A percentile compares a stretch with the other conserved stretches of the same genome.
Conservation (phyloP, 495 filamentous ascomycete genomes). For the Xylaria castorea region DNA sequence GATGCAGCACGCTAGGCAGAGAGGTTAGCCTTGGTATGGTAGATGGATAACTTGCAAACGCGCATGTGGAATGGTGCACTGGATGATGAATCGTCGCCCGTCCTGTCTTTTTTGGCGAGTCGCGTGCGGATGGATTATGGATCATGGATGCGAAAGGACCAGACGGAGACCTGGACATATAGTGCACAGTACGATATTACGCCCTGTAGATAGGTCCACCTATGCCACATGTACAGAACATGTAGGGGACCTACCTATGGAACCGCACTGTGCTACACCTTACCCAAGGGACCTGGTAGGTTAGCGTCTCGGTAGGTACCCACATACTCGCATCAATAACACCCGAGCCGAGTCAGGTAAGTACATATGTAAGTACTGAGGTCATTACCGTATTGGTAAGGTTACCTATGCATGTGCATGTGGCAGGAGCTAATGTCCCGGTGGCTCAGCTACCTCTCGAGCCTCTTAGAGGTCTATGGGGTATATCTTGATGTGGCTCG, state of each 20-base stretch:
- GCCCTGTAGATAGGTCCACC: background rate
- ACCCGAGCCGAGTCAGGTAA: background rate
- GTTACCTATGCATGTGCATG: too few relatives aligned
- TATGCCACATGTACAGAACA: background rate
- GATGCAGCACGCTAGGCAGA: background rate
- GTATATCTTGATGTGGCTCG: constrained; percentile 8
- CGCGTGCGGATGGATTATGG: constrained; percentile 1
- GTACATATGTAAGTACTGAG: too few relatives aligned
- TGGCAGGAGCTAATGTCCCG: background rate
- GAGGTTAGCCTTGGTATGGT: background rate
- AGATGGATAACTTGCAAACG: constrained; percentile 3
- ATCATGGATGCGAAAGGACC: background rate
- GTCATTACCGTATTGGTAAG: background rate
- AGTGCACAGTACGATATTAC: background rate
- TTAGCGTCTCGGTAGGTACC: background rate
- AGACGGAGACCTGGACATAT: background rate
- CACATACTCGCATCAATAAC: background rate
- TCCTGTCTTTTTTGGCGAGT: background rate
- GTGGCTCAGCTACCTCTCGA: background rate
- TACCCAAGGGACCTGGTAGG: background rate
- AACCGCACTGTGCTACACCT: background rate
- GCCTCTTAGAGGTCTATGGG: too few relatives aligned
- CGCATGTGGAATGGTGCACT: constrained; percentile 6
- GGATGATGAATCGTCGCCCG: constrained; percentile 9
- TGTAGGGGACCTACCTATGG: background rate